Percentiles rank a stretch among this genome's conserved stretches.
Evolutionary conservation across 2,329 filamentous ascomycete species (phyloP).

Genomic region (Acephala macrosclerotiorum): DNA sequence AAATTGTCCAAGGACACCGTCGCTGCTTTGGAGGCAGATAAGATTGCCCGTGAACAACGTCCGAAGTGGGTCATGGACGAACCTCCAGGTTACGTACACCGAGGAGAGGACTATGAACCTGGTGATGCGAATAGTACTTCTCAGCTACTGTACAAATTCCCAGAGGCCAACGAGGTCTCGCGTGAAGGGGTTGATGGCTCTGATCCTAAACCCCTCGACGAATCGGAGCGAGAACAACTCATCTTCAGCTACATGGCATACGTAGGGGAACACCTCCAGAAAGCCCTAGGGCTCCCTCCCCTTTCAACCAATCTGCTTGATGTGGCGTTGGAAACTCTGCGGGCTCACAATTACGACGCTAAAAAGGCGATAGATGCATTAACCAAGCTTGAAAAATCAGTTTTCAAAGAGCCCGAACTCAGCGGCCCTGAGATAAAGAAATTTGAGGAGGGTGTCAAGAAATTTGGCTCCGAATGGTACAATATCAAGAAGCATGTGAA

Average conservation of each 20-base stretch:
- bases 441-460: constrained; percentile 90
- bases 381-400: constrained; percentile 69
- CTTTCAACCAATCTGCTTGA: constrained; percentile 88
- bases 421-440: constrained; percentile 81
- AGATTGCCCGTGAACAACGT: constrained; percentile 77
- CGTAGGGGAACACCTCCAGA: constrained; percentile 68
- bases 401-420: constrained; percentile 85
- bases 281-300: constrained; percentile 72
- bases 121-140: constrained; percentile 79
- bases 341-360: constrained; percentile 73
- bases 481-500: constrained; percentile 86
- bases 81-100: constrained; percentile 82
- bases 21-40: constrained; percentile 83
- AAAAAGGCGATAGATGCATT: constrained; percentile 76
- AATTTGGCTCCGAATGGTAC: constrained; percentile 90
- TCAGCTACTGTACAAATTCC: constrained; percentile 80
- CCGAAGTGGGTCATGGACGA: constrained; percentile 96
- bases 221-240: constrained; percentile 51
- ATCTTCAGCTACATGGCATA: constrained; percentile 83
- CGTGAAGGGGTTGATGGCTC: constrained; percentile 45
- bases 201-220: constrained; percentile 40
- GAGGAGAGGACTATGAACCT: constrained; percentile 78
- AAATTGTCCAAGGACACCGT: constrained; percentile 82
- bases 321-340: constrained; percentile 78
- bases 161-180: constrained; percentile 55